phyloP scores from a whole-genome alignment of 495 filamentous ascomycete genomes.

The Xylaria intraflava region DNA sequence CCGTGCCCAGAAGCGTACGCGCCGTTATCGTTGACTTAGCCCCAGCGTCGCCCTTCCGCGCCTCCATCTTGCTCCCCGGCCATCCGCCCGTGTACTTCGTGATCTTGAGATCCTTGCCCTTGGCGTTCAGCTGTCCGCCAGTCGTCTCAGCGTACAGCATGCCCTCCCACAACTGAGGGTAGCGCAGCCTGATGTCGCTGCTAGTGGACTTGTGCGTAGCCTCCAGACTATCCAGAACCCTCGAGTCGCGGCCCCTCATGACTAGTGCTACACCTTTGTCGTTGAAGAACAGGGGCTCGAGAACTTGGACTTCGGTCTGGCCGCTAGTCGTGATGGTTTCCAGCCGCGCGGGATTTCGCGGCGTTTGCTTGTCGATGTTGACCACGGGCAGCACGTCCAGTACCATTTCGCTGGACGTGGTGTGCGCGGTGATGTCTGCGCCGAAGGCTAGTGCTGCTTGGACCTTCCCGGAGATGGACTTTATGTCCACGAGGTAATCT shows the following conservation, averaged over 20 bases:
- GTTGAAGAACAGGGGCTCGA: slow-evolving; percentile 32
- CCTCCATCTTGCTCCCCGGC: slow-evolving; percentile 28
- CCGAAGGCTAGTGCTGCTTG: slow-evolving; percentile 27
- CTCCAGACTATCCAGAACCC: slow-evolving; percentile 21
- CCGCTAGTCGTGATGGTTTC: slow-evolving; percentile 33
- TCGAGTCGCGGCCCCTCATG: not conserved
- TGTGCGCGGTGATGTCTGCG: slow-evolving; percentile 12
- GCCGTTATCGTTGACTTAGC: slow-evolving; percentile 19
- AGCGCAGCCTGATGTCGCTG: slow-evolving; percentile 26
- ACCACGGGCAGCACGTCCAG: slow-evolving; percentile 35
- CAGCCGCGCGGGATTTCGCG: slow-evolving; percentile 8
- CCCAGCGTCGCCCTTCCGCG: slow-evolving; percentile 31
- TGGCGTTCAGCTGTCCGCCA: slow-evolving; percentile 23
- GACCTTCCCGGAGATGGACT: slow-evolving; percentile 30
- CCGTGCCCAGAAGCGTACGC: slow-evolving; percentile 22
- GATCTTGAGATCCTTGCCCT: slow-evolving; percentile 30
- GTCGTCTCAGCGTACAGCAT: slow-evolving; percentile 21
- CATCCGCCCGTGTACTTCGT: slow-evolving; percentile 21
- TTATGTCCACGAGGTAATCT: slow-evolving; percentile 36
- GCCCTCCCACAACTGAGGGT: slow-evolving; percentile 39
- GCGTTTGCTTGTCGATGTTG: slow-evolving; percentile 3
- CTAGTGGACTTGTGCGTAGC: slow-evolving; percentile 30
- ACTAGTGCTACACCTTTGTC: not conserved
- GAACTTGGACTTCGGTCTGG: slow-evolving; percentile 17
- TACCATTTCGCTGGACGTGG: slow-evolving; percentile 22